Evolutionary conservation across 1,139 yeast genomes (phyloP).

Genomic region (Diutina scorzettiae): DNA sequence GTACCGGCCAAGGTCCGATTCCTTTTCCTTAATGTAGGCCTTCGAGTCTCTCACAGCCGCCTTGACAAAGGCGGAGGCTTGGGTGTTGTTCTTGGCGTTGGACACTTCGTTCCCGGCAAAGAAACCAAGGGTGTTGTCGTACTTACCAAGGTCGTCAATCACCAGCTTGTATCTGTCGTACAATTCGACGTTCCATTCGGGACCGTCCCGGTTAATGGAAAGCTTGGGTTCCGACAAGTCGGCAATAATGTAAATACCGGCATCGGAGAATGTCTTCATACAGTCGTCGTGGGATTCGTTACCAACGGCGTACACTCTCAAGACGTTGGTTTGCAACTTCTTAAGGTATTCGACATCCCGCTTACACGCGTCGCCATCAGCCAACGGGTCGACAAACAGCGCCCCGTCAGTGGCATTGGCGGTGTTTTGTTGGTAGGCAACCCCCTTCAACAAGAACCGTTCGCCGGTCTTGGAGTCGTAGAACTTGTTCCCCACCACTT

Average conservation of each 20-base stretch:
- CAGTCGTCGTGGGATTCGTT: constrained; percentile 73
- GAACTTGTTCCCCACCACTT: constrained; percentile 63
- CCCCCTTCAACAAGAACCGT: constrained; percentile 70
- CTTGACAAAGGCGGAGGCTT: constrained; percentile 77
- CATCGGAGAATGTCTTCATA: constrained; percentile 67
- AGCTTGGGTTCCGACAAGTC: constrained; percentile 81
- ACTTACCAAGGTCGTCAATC: constrained; percentile 71
- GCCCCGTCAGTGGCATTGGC: constrained; percentile 35
- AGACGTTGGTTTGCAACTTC: constrained; percentile 54
- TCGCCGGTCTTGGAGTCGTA: constrained; percentile 68
- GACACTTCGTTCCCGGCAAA: constrained; percentile 90
- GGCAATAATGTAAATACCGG: constrained; percentile 78
- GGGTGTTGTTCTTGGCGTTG: constrained; percentile 44
- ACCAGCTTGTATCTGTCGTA: constrained; percentile 66
- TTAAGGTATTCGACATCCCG: constrained; percentile 12
- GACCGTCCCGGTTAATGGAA: constrained; percentile 65
- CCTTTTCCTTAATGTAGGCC: constrained; percentile 52
- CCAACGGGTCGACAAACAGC: constrained; percentile 62
- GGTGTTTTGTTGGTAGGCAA: constrained; percentile 69
- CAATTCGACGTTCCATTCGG: constrained; percentile 58
- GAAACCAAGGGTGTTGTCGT: constrained; percentile 82
- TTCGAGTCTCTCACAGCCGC: constrained; percentile 84
- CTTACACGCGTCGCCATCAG: constrained; percentile 54
- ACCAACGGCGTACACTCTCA: constrained; percentile 68
- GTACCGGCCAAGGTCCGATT: constrained; percentile 20